These are phyloP conservation scores for Pleurotus pulmonarius DNA, from an alignment of 768 basidiomycete genomes.

Conservation along the genomic window DNA sequence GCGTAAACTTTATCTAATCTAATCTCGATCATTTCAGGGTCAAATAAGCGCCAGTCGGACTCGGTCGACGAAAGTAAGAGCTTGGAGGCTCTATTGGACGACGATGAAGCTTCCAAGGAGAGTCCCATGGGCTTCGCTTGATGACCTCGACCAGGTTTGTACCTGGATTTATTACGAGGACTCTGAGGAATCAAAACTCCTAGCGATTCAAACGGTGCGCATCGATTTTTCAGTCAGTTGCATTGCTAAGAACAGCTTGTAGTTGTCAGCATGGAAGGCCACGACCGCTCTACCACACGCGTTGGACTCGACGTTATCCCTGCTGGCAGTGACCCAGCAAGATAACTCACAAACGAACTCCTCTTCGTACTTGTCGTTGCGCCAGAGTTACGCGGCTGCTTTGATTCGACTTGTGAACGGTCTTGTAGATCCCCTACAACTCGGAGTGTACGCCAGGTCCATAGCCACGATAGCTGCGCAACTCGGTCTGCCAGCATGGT, in stretches of 20 bases:
- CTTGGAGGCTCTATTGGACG: slow-evolving; percentile 1
- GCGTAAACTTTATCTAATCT: background rate
- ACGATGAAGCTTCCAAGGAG: slow-evolving; percentile 73
- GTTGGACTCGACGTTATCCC: slow-evolving; percentile 64
- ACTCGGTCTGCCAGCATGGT: slow-evolving; percentile 80
- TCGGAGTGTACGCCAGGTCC: slow-evolving; percentile 84
- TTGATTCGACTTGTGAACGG: slow-evolving; percentile 91
- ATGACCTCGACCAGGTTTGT: slow-evolving; percentile 74
- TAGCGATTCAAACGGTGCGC: slow-evolving; percentile 65
- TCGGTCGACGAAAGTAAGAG: background rate
- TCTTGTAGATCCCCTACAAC: slow-evolving; percentile 90
- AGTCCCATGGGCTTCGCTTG: slow-evolving; percentile 69
- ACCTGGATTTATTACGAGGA: slow-evolving; percentile 72
- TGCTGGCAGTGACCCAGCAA: slow-evolving; percentile 57
- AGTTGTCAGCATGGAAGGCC: slow-evolving; percentile 83
- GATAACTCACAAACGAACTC: slow-evolving; percentile 33
- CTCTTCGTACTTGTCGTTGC: slow-evolving; percentile 43
- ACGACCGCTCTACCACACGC: slow-evolving; percentile 77
- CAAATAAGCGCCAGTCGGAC: background rate
- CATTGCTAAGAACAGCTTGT: slow-evolving; percentile 10
- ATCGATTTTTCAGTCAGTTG: background rate
- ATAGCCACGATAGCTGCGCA: slow-evolving; percentile 87
- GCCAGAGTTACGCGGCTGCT: slow-evolving; percentile 78
- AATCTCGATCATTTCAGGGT: background rate
- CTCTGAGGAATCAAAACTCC: slow-evolving; percentile 49